phyloP scores from a whole-genome alignment of 345 rosid genomes.

The Geranium rotundifolium region DNA sequence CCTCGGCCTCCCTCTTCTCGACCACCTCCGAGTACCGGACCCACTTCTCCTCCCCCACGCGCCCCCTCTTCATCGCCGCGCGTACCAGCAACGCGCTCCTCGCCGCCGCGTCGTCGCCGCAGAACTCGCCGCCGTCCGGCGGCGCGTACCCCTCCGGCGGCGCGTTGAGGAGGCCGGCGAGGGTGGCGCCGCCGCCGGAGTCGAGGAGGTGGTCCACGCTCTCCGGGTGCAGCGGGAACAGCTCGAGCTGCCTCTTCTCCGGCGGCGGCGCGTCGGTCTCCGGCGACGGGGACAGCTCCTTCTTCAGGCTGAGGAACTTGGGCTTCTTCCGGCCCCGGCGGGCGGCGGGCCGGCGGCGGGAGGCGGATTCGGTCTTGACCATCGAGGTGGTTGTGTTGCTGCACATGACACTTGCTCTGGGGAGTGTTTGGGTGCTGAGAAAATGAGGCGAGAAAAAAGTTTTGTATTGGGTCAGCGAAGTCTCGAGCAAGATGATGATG shows the following conservation, averaged over 20 bases:
- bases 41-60: conserved; percentile 63
- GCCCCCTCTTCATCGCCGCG: conserved; percentile 55
- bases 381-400: conserved; percentile 26
- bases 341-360: conserved; percentile 11
- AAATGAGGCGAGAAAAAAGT: not conserved
- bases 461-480: not conserved
- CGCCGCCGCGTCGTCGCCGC: conserved; percentile 7
- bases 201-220: conserved; percentile 42
- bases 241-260: conserved; percentile 40
- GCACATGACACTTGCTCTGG: conserved; percentile 10
- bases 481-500: not conserved
- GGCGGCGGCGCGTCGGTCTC: not conserved
- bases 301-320: too few relatives aligned
- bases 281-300: too few relatives aligned
- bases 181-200: conserved; percentile 41
- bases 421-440: conserved; percentile 8
- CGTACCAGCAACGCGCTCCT: conserved; percentile 29
- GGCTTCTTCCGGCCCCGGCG: too few relatives aligned
- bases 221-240: conserved; percentile 38
- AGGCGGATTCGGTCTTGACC: conserved; percentile 44
- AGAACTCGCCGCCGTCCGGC: not conserved
- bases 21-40: conserved; percentile 69
- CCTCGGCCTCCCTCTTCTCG: conserved; percentile 45
- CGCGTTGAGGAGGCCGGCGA: conserved; percentile 45
- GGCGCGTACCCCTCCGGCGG: conserved; percentile 11